phyloP scores from a whole-genome alignment of 1,284 basidiomycete genomes.

The Moesziomyces sp. region DNA sequence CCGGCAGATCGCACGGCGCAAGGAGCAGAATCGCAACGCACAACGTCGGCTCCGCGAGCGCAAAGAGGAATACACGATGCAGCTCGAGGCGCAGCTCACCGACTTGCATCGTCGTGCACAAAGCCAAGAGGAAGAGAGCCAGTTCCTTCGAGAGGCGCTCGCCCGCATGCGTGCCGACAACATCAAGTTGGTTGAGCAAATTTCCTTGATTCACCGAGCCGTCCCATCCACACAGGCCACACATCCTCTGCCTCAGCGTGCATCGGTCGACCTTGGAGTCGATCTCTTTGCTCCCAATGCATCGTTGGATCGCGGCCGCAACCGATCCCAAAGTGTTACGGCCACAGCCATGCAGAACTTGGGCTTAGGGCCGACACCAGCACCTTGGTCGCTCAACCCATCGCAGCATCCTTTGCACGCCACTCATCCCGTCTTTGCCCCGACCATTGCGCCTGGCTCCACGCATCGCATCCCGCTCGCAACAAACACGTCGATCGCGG shows the following conservation, averaged over 20 bases:
- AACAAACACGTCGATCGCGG: slow-evolving; percentile 7
- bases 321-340: slow-evolving; percentile 39
- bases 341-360: slow-evolving; percentile 25
- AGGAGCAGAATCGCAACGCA: slow-evolving; percentile 52
- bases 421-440: slow-evolving; percentile 21
- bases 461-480: slow-evolving; percentile 22
- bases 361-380: slow-evolving; percentile 8
- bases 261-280: slow-evolving; percentile 36
- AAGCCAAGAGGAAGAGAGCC: slow-evolving; percentile 46
- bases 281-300: slow-evolving; percentile 20
- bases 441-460: slow-evolving; percentile 23
- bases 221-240: slow-evolving; percentile 36
- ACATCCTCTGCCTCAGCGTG: slow-evolving; percentile 34
- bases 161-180: slow-evolving; percentile 48
- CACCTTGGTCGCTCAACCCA: slow-evolving; percentile 22
- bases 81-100: slow-evolving; percentile 43
- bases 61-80: slow-evolving; percentile 51
- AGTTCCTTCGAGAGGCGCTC: slow-evolving; percentile 40
- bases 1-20: slow-evolving; percentile 45
- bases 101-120: slow-evolving; percentile 47
- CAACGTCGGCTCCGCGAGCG: slow-evolving; percentile 52
- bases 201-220: slow-evolving; percentile 31
- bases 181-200: slow-evolving; percentile 35
- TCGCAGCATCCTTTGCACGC: slow-evolving; percentile 13
- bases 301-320: slow-evolving; percentile 20